A percentile compares a stretch with the other conserved stretches of the same genome.
These are phyloP conservation scores for Carex scoparia DNA, from an alignment of 176 grass and related monocot genomes.

Conservation along the genomic window DNA sequence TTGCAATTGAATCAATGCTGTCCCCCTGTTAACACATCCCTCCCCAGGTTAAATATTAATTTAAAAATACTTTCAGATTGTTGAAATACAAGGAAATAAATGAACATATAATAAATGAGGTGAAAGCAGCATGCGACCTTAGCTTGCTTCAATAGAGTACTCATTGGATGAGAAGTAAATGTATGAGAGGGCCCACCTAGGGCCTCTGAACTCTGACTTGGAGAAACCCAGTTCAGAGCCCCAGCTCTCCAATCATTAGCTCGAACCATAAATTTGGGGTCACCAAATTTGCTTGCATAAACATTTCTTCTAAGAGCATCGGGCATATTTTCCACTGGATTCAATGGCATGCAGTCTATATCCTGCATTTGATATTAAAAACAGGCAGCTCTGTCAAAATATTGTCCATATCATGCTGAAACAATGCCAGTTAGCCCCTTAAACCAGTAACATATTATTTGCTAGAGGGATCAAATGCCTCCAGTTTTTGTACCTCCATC, in stretches of 20 bases:
- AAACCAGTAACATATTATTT: neutral
- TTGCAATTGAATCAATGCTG: conserved; percentile 67
- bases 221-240: conserved; percentile 36
- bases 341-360: conserved; percentile 89
- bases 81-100: neutral
- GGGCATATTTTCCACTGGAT: conserved; percentile 85
- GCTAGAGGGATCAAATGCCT: neutral
- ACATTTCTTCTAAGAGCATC: conserved; percentile 54
- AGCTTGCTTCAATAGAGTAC: conserved; percentile 56
- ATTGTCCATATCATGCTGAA: conserved; percentile 2
- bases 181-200: conserved; percentile 36
- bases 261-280: conserved; percentile 46
- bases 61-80: neutral
- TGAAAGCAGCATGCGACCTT: conserved; percentile 41
- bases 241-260: conserved; percentile 50
- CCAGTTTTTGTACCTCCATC: too few species aligned
- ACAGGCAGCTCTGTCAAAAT: neutral
- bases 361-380: conserved; percentile 52
- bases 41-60: conserved; percentile 23
- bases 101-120: conserved; percentile 17
- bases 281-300: conserved; percentile 50
- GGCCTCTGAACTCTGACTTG: conserved; percentile 40
- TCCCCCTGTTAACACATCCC: conserved; percentile 40
- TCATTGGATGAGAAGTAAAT: conserved; percentile 53
- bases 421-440: neutral